Conservation (phyloP, 2,329 filamentous ascomycete species). For the Sarocladium strictum region DNA sequence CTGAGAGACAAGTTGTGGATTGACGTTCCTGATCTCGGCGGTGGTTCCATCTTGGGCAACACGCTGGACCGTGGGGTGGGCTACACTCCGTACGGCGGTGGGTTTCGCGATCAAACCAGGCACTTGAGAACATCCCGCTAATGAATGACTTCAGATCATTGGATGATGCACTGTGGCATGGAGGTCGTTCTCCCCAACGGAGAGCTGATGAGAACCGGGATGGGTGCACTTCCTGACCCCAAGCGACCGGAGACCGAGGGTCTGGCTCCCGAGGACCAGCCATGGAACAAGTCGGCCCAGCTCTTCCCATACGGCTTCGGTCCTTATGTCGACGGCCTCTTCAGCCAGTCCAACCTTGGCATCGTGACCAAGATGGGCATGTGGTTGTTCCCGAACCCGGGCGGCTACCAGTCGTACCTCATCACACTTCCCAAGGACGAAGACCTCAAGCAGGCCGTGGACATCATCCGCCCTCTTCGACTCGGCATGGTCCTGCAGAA, state of each 20-base stretch:
- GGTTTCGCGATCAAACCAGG: neutral
- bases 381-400: conserved; percentile 29
- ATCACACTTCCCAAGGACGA: conserved; percentile 31
- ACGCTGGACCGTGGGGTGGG: conserved; percentile 39
- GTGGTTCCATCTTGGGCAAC: conserved; percentile 39
- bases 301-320: conserved; percentile 34
- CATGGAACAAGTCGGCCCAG: conserved; percentile 24
- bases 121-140: neutral
- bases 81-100: conserved; percentile 34
- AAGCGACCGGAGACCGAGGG: conserved; percentile 28
- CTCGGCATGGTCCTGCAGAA: conserved; percentile 34
- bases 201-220: conserved; percentile 38
- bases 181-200: conserved; percentile 40
- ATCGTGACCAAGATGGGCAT: conserved; percentile 51
- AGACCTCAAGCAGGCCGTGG: conserved; percentile 28
- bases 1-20: conserved; percentile 34
- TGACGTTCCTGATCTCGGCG: conserved; percentile 35
- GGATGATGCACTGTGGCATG: conserved; percentile 32
- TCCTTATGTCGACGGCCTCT: conserved; percentile 37
- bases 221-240: conserved; percentile 37
- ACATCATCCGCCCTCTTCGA: conserved; percentile 27
- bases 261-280: conserved; percentile 22
- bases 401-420: conserved; percentile 30
- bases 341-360: conserved; percentile 45
- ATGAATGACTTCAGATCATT: conserved; percentile 21